Conservation (phyloP, 257 asterid species). For the Lycium ferocissimum region DNA sequence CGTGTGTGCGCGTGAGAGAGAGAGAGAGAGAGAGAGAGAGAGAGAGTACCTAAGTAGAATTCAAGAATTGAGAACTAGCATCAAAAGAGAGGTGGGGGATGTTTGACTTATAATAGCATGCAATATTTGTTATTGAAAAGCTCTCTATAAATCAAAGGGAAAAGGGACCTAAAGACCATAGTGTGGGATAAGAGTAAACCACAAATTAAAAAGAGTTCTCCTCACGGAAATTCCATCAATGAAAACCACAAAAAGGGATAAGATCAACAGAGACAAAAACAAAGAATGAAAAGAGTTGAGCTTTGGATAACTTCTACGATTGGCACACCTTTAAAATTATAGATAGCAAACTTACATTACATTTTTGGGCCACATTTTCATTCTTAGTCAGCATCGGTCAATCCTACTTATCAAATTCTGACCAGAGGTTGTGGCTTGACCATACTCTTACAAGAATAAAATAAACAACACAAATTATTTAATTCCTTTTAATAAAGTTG, state of each 20-base stretch:
- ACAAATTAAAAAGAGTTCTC: neutral
- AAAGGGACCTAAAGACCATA: neutral
- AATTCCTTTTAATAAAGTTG: too few species aligned
- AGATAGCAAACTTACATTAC: neutral
- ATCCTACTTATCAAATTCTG: constrained; percentile 19
- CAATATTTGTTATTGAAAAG: neutral
- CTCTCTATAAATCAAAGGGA: neutral
- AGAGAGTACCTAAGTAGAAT: neutral
- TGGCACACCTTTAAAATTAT: neutral
- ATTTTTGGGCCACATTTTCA: constrained; percentile 27
- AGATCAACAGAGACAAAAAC: constrained; percentile 21
- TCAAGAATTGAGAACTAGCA: constrained; percentile 15
- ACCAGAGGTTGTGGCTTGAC: neutral
- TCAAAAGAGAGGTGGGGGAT: neutral
- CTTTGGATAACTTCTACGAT: constrained; percentile 22
- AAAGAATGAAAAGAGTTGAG: constrained; percentile 19
- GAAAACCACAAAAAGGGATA: constrained; percentile 26
- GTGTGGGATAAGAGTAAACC: neutral
- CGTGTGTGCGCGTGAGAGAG: neutral
- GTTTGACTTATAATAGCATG: neutral
- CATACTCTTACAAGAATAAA: neutral
- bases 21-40: neutral
- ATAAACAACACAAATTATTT: neutral
- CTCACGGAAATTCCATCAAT: constrained; percentile 27
- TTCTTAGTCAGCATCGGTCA: constrained; percentile 7